phyloP scores from a whole-genome alignment of 2,329 filamentous ascomycete genomes.

The Stagonosporopsis cucurbitacearum region DNA sequence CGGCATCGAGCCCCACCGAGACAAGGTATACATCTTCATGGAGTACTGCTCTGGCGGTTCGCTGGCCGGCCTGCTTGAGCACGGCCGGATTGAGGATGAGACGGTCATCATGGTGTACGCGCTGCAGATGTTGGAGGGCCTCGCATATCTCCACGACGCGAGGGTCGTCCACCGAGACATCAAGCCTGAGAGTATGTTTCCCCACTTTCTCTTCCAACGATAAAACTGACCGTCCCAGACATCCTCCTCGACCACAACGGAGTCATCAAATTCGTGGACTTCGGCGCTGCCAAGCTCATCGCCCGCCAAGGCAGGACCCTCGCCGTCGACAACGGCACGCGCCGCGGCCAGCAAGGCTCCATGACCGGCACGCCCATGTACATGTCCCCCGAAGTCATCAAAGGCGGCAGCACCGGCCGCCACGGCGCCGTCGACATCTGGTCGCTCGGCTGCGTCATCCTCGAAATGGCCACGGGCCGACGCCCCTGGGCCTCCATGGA shows the following conservation, averaged over 20 bases:
- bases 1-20: conserved; percentile 95
- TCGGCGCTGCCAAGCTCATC: conserved; percentile 96
- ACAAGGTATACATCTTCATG: conserved; percentile 99
- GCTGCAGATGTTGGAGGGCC: conserved; percentile 88
- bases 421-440: conserved; percentile 92
- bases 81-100: conserved; percentile 96
- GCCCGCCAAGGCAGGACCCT: conserved; percentile 90
- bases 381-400: conserved; percentile 99
- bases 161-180: conserved; percentile 96
- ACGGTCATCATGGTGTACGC: conserved; percentile 97
- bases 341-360: conserved; percentile 70
- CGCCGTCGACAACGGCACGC: conserved; percentile 64
- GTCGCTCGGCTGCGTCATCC: conserved; percentile 94
- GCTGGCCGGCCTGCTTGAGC: conserved; percentile 85
- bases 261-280: conserved; percentile 99
- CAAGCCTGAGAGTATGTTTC: conserved; percentile 84
- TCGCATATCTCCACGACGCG: conserved; percentile 91
- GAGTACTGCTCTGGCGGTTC: conserved; percentile 98
- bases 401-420: conserved; percentile 73
- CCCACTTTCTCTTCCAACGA: not conserved
- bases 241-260: conserved; percentile 97
- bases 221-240: conserved; percentile 60
- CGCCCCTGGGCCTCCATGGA: conserved; percentile 95
- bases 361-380: conserved; percentile 99
- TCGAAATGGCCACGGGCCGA: conserved; percentile 96